Conservation (phyloP, 352 stramenopile genomes). For the Thalassiosira delicatula region DNA sequence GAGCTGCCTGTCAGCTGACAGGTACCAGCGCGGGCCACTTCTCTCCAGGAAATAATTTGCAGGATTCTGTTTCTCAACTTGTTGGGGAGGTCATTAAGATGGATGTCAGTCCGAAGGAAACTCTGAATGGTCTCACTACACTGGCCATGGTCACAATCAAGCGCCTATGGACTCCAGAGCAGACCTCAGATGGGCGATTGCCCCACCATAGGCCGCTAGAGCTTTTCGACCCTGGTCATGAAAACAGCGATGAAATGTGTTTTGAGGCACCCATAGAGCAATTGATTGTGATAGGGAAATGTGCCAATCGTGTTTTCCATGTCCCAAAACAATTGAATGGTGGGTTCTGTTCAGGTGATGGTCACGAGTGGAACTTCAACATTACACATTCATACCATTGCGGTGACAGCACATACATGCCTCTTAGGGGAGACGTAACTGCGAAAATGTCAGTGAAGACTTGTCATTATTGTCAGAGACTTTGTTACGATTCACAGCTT, state of each 20-base stretch:
- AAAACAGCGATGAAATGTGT: constrained; percentile 26
- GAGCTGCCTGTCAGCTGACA: constrained; percentile 3
- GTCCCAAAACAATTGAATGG: background rate
- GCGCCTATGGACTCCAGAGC: constrained; percentile 72
- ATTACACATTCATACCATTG: constrained; percentile 53
- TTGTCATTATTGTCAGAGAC: constrained; percentile 42
- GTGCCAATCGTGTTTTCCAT: constrained; percentile 42
- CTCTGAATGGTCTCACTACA: constrained; percentile 31
- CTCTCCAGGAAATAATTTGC: constrained; percentile 18
- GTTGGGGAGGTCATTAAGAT: constrained; percentile 76
- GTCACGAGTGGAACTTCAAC: constrained; percentile 21
- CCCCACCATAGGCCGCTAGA: constrained; percentile 49
- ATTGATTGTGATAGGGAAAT: constrained; percentile 66
- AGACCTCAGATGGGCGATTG: constrained; percentile 59
- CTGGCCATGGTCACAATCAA: constrained; percentile 71
- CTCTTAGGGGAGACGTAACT: constrained; percentile 13
- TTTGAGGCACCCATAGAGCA: constrained; percentile 73
- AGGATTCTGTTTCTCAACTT: constrained; percentile 47
- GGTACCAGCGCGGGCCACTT: constrained; percentile 1
- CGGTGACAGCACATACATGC: constrained; percentile 31
- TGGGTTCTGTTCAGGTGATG: background rate
- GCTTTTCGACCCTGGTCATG: constrained; percentile 58
- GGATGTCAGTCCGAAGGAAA: constrained; percentile 21
- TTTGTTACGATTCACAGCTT: constrained; percentile 7
- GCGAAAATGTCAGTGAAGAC: constrained; percentile 16